These are phyloP conservation scores for Pittosporum tobira DNA, from an alignment of 129 eudicot genomes.

Conservation along the genomic window DNA sequence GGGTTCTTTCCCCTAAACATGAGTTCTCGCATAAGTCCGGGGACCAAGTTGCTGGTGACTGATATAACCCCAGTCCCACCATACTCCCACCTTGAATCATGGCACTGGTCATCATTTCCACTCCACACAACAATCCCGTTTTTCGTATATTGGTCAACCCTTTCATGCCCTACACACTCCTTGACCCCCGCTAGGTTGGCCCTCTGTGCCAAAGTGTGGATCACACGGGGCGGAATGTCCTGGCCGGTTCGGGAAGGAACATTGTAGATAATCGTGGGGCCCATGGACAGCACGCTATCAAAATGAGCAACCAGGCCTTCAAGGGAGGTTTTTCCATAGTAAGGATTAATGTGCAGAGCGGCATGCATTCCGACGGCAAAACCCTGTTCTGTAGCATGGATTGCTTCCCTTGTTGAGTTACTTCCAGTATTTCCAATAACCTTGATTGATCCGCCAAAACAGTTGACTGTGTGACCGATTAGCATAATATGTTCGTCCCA, in stretches of 20 bases:
- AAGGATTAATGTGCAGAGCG: constrained; percentile 81
- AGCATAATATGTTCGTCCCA: constrained; percentile 85
- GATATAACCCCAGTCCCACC: constrained; percentile 73
- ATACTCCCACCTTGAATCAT: constrained; percentile 63
- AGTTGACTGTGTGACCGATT: constrained; percentile 74
- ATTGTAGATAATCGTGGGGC: constrained; percentile 69
- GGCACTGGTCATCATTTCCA: constrained; percentile 79
- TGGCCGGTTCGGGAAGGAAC: constrained; percentile 75
- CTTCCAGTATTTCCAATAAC: constrained; percentile 87
- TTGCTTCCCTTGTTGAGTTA: constrained; percentile 71
- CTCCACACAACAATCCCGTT: constrained; percentile 56
- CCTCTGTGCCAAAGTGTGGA: constrained; percentile 35
- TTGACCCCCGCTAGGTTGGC: constrained; percentile 60
- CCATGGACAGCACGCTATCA: constrained; percentile 61
- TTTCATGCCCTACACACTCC: constrained; percentile 57
- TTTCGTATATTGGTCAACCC: constrained; percentile 38
- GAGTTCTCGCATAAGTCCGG: constrained; percentile 57
- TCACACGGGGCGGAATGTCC: constrained; percentile 63
- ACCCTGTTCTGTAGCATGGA: constrained; percentile 75
- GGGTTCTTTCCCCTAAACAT: constrained; percentile 69
- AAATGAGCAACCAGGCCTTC: constrained; percentile 72
- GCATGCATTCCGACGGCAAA: constrained; percentile 82
- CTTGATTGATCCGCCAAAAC: constrained; percentile 66
- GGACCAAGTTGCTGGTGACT: constrained; percentile 67
- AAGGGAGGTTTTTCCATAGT: constrained; percentile 71